Evolutionary conservation across 164 flowering plant genomes (phyloP).

Genomic region (Platanus orientalis): DNA sequence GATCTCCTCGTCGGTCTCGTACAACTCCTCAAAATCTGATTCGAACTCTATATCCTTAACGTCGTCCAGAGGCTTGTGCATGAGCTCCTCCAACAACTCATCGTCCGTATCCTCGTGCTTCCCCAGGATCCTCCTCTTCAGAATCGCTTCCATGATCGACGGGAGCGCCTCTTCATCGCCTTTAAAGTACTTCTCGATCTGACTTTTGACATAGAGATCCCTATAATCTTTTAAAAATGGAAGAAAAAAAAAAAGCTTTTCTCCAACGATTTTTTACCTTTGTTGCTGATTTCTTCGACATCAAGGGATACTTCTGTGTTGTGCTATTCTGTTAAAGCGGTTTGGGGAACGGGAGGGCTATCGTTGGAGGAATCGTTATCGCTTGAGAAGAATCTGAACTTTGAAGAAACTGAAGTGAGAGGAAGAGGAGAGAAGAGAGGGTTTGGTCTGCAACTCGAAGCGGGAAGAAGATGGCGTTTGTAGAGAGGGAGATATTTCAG

Average conservation of each 20-base stretch:
- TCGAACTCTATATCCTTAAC: slow-evolving; percentile 56
- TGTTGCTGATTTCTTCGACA: slow-evolving; percentile 39
- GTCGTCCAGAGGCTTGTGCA: slow-evolving; percentile 37
- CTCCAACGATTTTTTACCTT: slow-evolving; percentile 25
- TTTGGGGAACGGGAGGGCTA: slow-evolving; percentile 21
- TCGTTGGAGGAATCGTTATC: slow-evolving; percentile 21
- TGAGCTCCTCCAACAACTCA: slow-evolving; percentile 55
- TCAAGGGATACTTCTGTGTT: slow-evolving; percentile 17
- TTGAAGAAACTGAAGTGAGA: slow-evolving; percentile 14
- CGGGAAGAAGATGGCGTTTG: slow-evolving; percentile 18
- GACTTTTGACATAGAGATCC: slow-evolving; percentile 18
- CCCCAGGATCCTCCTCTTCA: slow-evolving; percentile 42
- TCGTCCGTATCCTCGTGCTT: slow-evolving; percentile 80
- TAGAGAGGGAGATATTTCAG: slow-evolving; percentile 19
- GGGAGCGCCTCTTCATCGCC: slow-evolving; percentile 59
- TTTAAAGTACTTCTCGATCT: slow-evolving; percentile 52
- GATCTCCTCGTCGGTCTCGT: slow-evolving; percentile 74
- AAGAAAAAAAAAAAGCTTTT: too few relatives aligned
- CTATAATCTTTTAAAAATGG: too few relatives aligned
- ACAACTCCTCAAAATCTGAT: slow-evolving; percentile 51
- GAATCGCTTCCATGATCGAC: slow-evolving; percentile 48
- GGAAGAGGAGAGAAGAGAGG: slow-evolving; percentile 9
- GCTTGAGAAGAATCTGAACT: slow-evolving; percentile 35
- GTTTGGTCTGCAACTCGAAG: slow-evolving; percentile 7
- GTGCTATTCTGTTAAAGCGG: slow-evolving; percentile 11